phyloP scores from a whole-genome alignment of 352 stramenopile genomes.

The Pythium scleroteichum region DNA sequence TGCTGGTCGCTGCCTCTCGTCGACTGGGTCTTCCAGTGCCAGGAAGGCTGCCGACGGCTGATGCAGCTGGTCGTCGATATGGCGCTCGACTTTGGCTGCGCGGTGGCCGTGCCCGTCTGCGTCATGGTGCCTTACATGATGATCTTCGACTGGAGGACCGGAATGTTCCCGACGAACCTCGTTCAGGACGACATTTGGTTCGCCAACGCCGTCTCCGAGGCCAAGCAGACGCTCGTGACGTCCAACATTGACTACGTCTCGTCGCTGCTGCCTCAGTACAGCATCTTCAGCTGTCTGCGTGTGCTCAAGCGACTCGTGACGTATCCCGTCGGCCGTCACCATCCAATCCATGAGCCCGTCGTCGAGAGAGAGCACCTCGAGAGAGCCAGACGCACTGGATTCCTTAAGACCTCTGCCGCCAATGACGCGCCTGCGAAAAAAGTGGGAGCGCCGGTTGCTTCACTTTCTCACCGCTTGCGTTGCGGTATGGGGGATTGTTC shows the following conservation, averaged over 20 bases:
- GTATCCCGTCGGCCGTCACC: neutral
- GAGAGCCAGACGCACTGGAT: too few species aligned
- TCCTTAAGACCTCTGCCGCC: neutral
- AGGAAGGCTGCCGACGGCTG: neutral
- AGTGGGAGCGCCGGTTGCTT: neutral
- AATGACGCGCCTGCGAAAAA: neutral
- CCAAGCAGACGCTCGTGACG: conserved; percentile 14
- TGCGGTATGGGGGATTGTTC: neutral
- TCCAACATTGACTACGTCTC: conserved; percentile 15
- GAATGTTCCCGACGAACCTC: neutral
- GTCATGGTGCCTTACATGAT: conserved; percentile 14
- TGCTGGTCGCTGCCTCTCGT: conserved; percentile 6
- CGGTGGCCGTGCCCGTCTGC: conserved; percentile 16
- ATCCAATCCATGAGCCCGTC: neutral
- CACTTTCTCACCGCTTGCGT: neutral
- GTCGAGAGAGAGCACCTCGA: neutral
- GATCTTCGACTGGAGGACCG: conserved; percentile 3
- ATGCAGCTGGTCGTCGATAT: conserved; percentile 19
- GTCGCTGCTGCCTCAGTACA: conserved; percentile 18
- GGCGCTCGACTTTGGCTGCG: conserved; percentile 17
- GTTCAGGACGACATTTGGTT: conserved; percentile 15
- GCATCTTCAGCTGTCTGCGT: conserved; percentile 16
- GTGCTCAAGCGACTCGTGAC: conserved; percentile 12
- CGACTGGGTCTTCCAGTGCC: neutral
- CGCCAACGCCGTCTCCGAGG: conserved; percentile 14